Conservation (phyloP, 805 yeast species). For the Candida suzukii region DNA sequence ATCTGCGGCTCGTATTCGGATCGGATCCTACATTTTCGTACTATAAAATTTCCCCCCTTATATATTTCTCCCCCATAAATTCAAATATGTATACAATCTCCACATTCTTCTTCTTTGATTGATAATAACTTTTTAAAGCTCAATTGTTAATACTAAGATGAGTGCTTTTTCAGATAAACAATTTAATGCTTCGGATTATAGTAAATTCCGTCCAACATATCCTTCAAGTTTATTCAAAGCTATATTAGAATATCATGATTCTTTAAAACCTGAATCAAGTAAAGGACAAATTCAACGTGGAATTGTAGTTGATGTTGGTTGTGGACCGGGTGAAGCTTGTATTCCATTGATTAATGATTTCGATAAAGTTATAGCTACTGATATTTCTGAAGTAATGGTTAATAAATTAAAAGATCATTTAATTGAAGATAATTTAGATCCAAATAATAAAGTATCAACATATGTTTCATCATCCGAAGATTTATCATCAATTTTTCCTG, state of each 20-base stretch:
- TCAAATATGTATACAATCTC: too few relatives aligned
- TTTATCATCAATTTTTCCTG: slow-evolving; percentile 6
- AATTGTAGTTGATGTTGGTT: slow-evolving; percentile 52
- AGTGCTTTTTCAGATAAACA: slow-evolving; percentile 49
- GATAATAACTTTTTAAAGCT: too few relatives aligned
- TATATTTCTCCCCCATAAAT: too few relatives aligned
- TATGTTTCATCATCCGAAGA: slow-evolving; percentile 1
- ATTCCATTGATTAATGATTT: slow-evolving; percentile 35
- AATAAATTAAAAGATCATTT: slow-evolving; percentile 17
- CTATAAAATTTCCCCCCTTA: too few relatives aligned
- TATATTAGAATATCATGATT: slow-evolving; percentile 2
- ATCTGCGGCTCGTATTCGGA: too few relatives aligned
- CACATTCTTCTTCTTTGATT: too few relatives aligned
- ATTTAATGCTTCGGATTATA: slow-evolving; percentile 49
- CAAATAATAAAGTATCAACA: not conserved
- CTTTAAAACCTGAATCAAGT: slow-evolving; percentile 9
- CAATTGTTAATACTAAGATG: too few relatives aligned
- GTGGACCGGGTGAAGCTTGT: slow-evolving; percentile 49
- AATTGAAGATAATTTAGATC: not conserved
- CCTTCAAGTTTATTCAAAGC: slow-evolving; percentile 36
- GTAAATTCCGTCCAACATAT: slow-evolving; percentile 59
- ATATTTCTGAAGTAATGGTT: slow-evolving; percentile 41
- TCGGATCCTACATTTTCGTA: too few relatives aligned
- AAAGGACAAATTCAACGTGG: slow-evolving; percentile 15
- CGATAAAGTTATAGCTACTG: slow-evolving; percentile 32